These are phyloP conservation scores for Leccinum subtestaceum DNA, from an alignment of 768 basidiomycete genomes.

Conservation along the genomic window DNA sequence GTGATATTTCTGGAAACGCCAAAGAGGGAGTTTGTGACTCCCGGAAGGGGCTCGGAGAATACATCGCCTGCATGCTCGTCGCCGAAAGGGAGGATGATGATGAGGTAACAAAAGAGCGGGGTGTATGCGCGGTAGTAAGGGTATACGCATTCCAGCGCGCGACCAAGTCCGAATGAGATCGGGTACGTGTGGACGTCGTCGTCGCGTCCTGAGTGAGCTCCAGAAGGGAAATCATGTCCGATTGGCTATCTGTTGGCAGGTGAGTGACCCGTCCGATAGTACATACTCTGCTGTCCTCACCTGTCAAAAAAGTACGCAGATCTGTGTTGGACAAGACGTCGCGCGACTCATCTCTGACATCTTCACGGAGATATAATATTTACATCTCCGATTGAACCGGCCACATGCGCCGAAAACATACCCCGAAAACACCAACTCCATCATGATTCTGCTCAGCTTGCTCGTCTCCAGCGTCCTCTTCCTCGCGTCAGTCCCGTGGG, in stretches of 20 bases:
- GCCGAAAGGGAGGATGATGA: conserved; percentile 13
- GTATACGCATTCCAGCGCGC: background rate
- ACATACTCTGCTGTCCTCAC: conserved; percentile 5
- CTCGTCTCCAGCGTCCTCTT: conserved; percentile 26
- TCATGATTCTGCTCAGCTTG: conserved; percentile 24
- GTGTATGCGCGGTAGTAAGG: background rate
- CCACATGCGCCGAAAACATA: conserved; percentile 22
- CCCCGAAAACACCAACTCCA: background rate
- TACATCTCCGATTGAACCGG: conserved; percentile 17
- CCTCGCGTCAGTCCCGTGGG: conserved; percentile 32
- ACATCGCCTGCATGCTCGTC: conserved; percentile 12
- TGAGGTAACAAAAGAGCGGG: conserved; percentile 9
- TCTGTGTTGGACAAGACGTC: background rate
- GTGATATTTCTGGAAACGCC: conserved; percentile 26
- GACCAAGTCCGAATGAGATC: background rate
- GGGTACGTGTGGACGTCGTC: conserved; percentile 9
- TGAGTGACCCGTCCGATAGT: background rate
- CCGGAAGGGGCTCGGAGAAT: conserved; percentile 30
- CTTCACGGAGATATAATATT: conserved; percentile 17
- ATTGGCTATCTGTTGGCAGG: no score
- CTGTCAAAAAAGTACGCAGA: conserved; percentile 14
- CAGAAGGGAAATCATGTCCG: background rate
- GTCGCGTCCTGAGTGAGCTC: background rate
- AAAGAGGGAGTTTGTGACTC: conserved; percentile 17
- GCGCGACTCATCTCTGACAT: background rate